Percentiles rank a stretch among this genome's conserved stretches.
These are phyloP conservation scores for Batkoa obscura DNA, from an alignment of 371 early-diverging fungal species.

Conservation along the genomic window DNA sequence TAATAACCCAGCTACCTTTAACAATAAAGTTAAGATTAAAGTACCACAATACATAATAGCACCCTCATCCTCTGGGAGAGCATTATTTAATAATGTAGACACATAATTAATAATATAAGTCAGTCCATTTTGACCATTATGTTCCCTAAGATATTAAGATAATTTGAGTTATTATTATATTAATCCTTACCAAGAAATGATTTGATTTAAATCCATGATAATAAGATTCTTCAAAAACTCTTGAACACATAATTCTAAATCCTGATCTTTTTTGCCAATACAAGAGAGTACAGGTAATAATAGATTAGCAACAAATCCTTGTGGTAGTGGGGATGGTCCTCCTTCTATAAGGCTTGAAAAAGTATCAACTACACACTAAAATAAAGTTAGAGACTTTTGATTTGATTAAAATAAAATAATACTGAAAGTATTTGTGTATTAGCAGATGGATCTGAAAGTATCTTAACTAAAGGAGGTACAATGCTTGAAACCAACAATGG, in stretches of 20 bases:
- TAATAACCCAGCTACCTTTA: not conserved
- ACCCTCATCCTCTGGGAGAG: too few species aligned
- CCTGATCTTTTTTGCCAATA: not conserved
- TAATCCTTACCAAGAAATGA: slow-evolving; percentile 23
- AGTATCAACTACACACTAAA: slow-evolving; percentile 50
- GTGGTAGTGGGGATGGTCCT: slow-evolving; percentile 49
- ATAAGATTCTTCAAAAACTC: slow-evolving; percentile 21
- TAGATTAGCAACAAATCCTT: slow-evolving; percentile 28
- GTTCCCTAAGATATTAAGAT: not conserved
- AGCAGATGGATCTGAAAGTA: slow-evolving; percentile 23
- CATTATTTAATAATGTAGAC: too few species aligned
- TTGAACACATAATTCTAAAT: not conserved
- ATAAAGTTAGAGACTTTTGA: not conserved
- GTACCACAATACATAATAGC: not conserved
- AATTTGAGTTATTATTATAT: too few species aligned
- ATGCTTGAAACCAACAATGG: slow-evolving; percentile 40
- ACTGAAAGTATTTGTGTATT: slow-evolving; percentile 29
- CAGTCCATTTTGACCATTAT: not conserved
- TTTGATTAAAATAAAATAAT: slow-evolving; percentile 9
- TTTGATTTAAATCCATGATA: slow-evolving; percentile 34
- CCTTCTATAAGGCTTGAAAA: slow-evolving; percentile 37
- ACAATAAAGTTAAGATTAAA: not conserved
- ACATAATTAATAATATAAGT: not conserved
- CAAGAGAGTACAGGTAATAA: slow-evolving; percentile 1
- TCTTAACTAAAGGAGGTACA: slow-evolving; percentile 42